phyloP scores from a whole-genome alignment of 306 rosid genomes.

The Citrullus colocynthis region DNA sequence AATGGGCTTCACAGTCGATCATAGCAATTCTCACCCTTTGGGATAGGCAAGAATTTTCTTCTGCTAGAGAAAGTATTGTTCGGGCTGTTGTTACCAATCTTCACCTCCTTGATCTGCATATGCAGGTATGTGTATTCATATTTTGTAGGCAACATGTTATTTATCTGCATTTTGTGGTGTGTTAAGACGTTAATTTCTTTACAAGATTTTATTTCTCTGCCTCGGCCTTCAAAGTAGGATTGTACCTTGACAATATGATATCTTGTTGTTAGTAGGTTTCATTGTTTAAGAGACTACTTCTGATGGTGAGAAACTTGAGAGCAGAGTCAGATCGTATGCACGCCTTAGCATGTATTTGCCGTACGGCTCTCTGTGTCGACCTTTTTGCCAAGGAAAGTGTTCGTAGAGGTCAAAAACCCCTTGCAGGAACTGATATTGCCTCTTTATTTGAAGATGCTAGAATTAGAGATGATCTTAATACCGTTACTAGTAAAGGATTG shows the following conservation, averaged over 20 bases:
- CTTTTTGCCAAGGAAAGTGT: constrained; percentile 98
- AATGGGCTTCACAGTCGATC: constrained; percentile 94
- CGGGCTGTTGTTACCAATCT: constrained; percentile 95
- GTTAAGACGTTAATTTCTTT: background rate
- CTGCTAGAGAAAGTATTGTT: constrained; percentile 91
- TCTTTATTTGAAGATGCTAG: constrained; percentile 93
- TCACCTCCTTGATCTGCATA: constrained; percentile 91
- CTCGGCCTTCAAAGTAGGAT: background rate
- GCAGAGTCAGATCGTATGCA: constrained; percentile 99
- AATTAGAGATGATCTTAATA: constrained; percentile 81
- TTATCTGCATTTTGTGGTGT: background rate
- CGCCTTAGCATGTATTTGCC: constrained; percentile 93
- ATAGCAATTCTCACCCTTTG: constrained; percentile 89
- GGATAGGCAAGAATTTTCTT: constrained; percentile 92
- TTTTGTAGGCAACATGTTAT: background rate
- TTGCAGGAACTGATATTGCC: constrained; percentile 95
- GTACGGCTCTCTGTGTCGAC: constrained; percentile 97
- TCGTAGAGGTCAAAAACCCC: constrained; percentile 98
- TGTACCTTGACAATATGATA: constrained; percentile 3
- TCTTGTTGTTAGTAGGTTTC: constrained; percentile 49
- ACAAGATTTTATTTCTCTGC: background rate
- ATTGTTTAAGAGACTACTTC: constrained; percentile 83
- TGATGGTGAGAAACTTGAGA: constrained; percentile 94
- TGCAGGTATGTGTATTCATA: constrained; percentile 54
- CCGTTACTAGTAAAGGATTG: constrained; percentile 68